Conservation (phyloP, 1,284 basidiomycete species). For the Xanthoconium separans region DNA sequence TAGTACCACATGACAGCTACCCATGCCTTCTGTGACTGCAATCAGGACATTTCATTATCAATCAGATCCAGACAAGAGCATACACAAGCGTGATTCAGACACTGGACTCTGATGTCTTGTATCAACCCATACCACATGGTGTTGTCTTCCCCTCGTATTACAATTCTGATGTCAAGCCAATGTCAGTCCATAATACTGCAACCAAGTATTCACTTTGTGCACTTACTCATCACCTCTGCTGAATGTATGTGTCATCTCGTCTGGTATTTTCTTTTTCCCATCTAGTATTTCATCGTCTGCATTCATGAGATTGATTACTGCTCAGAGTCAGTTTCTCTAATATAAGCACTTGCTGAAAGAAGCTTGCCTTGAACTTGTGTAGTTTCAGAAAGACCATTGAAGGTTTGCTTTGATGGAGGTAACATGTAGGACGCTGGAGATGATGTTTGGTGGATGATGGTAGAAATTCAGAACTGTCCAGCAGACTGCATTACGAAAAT, state of each 20-base stretch:
- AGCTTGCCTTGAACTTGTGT: not conserved
- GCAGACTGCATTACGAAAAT: no score
- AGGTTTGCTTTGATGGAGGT: not conserved
- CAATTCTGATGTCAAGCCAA: not conserved
- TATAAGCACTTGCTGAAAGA: not conserved
- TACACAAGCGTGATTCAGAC: not conserved
- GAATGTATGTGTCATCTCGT: not conserved
- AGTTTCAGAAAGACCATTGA: not conserved
- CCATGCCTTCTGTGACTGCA: not conserved
- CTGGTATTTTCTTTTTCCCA: not conserved
- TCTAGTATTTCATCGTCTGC: not conserved
- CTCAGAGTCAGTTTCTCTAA: not conserved
- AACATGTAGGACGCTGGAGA: not conserved
- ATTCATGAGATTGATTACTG: not conserved
- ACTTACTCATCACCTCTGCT: not conserved
- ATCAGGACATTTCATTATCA: not conserved
- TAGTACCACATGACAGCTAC: not conserved
- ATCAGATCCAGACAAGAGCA: no score
- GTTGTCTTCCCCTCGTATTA: not conserved
- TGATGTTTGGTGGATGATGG: no score
- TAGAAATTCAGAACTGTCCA: no score
- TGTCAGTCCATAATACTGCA: not conserved
- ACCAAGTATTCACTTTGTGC: no score
- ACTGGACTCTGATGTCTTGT: not conserved
- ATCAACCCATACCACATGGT: not conserved